A percentile compares a stretch with the other conserved stretches of the same genome.
phyloP scores from a whole-genome alignment of 176 grass and related monocot genomes.

The Hsuehochloa calcarea region DNA sequence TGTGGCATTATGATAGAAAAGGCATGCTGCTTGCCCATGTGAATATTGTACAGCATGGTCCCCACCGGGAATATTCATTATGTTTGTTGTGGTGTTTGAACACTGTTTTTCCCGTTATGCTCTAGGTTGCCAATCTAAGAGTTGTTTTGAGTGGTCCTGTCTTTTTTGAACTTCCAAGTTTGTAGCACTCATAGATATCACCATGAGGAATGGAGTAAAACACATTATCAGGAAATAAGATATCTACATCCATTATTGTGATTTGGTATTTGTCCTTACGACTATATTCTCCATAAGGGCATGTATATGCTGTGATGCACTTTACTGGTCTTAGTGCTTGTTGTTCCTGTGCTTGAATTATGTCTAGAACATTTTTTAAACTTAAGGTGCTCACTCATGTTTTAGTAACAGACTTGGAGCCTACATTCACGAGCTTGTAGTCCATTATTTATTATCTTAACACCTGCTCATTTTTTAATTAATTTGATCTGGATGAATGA shows the following conservation, averaged over 20 bases:
- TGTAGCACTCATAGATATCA: conserved; percentile 3
- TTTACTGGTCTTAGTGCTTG: conserved; percentile 10
- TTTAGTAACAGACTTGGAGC: not conserved
- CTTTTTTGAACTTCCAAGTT: not conserved
- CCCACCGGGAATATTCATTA: not conserved
- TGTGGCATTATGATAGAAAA: not conserved
- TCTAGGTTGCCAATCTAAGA: not conserved
- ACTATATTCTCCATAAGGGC: not conserved
- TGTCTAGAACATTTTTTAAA: not conserved
- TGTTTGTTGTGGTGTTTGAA: not conserved
- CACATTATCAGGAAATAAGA: not conserved
- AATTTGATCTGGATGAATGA: not conserved
- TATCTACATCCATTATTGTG: not conserved
- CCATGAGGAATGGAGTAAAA: not conserved
- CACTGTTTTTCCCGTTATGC: not conserved
- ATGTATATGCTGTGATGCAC: not conserved
- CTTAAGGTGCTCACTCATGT: not conserved
- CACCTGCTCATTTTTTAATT: not conserved
- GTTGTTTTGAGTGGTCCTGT: not conserved
- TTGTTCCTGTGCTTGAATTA: conserved; percentile 4
- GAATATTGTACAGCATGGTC: not conserved
- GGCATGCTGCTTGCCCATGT: conserved; percentile 14
- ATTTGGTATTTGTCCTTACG: not conserved
- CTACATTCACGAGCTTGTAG: conserved; percentile 1
- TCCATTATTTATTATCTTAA: not conserved